Evolutionary conservation across 1,284 basidiomycete genomes (phyloP).

Genomic region (Malassezia globosa): DNA sequence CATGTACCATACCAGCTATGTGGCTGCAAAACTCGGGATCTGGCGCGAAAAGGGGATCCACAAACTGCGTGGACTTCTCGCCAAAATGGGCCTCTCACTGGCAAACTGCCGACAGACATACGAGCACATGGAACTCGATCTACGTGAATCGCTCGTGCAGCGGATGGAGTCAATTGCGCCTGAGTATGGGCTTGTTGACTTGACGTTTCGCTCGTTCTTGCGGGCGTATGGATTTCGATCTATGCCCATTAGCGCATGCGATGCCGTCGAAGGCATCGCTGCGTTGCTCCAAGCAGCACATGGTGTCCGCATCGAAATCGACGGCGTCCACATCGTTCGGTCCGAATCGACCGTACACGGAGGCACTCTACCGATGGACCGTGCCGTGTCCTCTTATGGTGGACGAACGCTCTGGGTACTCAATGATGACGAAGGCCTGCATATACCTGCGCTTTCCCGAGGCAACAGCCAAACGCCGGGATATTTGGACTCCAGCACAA

Average conservation of each 20-base stretch:
- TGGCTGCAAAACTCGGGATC: conserved; percentile 84
- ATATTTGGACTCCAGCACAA: not conserved
- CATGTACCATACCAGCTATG: conserved; percentile 94
- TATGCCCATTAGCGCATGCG: conserved; percentile 75
- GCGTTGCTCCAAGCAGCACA: conserved; percentile 82
- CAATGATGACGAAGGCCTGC: not conserved
- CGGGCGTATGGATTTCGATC: conserved; percentile 79
- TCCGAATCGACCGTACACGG: conserved; percentile 1
- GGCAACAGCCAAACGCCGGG: too few relatives aligned
- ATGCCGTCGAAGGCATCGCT: conserved; percentile 78
- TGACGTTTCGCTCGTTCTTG: conserved; percentile 83
- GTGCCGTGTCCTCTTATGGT: conserved; percentile 4
- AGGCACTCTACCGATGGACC: not conserved
- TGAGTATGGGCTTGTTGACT: conserved; percentile 89
- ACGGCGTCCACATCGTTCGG: conserved; percentile 12
- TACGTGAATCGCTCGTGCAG: conserved; percentile 68
- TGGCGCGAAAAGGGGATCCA: conserved; percentile 91
- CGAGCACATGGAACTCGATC: conserved; percentile 87
- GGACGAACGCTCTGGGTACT: conserved; percentile 9
- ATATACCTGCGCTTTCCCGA: not conserved
- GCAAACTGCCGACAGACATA: conserved; percentile 85
- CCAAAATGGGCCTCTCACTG: conserved; percentile 97
- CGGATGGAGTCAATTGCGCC: conserved; percentile 84
- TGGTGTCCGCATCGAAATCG: conserved; percentile 66
- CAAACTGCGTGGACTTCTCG: conserved; percentile 75